Conservation (phyloP, 495 filamentous ascomycete species). For the Annulohypoxylon moriforme region DNA sequence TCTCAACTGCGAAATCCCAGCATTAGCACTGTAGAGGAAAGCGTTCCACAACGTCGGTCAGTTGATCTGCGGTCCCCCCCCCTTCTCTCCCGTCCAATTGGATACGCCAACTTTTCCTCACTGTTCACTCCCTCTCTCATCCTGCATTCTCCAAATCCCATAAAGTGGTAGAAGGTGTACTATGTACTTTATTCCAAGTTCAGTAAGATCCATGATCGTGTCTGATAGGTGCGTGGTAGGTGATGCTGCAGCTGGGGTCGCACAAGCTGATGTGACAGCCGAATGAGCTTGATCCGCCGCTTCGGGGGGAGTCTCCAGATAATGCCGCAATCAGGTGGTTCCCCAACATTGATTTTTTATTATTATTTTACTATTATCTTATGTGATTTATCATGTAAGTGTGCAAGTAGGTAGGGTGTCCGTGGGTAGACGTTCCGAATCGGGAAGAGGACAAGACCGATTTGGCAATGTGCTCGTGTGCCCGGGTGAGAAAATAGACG, state of each 20-base stretch:
- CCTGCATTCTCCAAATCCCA: conserved; percentile 10
- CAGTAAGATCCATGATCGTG: too few species aligned
- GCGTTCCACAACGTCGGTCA: not conserved
- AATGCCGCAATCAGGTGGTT: conserved; percentile 40
- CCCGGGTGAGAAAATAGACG: not conserved
- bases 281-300: conserved; percentile 23
- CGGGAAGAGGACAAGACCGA: not conserved
- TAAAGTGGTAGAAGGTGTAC: not conserved
- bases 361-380: not conserved
- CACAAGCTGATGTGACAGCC: conserved; percentile 39
- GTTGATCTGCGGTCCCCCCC: conserved; percentile 20
- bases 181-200: not conserved
- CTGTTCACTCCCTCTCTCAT: conserved; percentile 2
- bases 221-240: not conserved
- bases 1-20: not conserved
- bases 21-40: not conserved
- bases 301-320: conserved; percentile 14
- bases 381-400: not conserved
- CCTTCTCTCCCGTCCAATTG: conserved; percentile 24
- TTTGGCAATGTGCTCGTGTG: conserved; percentile 9
- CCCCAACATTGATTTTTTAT: conserved; percentile 4
- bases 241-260: conserved; percentile 21
- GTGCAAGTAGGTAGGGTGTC: too few species aligned
- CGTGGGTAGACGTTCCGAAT: conserved; percentile 1
- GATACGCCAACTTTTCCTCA: conserved; percentile 1